Conservation (phyloP, 1,284 basidiomycete genomes). For the Puccinia hordei region DNA sequence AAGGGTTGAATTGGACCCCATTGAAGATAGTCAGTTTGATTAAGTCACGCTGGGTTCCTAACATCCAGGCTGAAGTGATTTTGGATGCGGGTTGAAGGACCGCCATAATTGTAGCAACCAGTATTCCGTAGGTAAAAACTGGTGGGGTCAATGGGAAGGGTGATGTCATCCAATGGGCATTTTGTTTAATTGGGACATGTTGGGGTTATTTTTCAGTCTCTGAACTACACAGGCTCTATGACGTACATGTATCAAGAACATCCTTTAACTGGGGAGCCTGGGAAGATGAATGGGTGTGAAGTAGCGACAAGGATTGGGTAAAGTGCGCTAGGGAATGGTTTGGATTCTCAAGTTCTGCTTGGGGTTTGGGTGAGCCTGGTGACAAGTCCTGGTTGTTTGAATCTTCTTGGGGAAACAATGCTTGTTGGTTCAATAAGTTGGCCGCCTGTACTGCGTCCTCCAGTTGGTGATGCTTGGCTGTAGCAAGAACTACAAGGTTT, state of each 20-base stretch:
- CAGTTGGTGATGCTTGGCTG: not conserved
- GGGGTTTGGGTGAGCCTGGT: too few species aligned
- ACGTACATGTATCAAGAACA: not conserved
- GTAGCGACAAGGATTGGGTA: not conserved
- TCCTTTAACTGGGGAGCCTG: not conserved
- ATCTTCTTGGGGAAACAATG: not conserved
- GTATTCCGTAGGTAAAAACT: not conserved
- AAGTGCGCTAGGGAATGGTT: not conserved
- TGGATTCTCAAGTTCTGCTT: not conserved
- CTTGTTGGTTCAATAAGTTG: too few species aligned
- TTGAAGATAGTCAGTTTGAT: not conserved
- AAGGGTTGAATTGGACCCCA: not conserved
- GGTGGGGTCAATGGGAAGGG: not conserved
- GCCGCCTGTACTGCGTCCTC: not conserved
- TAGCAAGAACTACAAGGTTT: not conserved
- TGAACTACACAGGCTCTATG: too few species aligned
- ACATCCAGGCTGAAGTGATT: not conserved
- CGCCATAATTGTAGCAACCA: not conserved
- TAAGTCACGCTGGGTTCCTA: not conserved
- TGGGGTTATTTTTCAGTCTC: too few species aligned
- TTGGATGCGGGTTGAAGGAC: slow-evolving; percentile 15
- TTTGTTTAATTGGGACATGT: not conserved
- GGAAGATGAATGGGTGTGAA: not conserved
- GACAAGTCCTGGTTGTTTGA: too few species aligned
- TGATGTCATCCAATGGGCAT: not conserved